Evolutionary conservation across 2,329 filamentous ascomycete genomes (phyloP), one percentile per base, ranked within the genome.

Genomic region (Claviceps sp.): DNA sequence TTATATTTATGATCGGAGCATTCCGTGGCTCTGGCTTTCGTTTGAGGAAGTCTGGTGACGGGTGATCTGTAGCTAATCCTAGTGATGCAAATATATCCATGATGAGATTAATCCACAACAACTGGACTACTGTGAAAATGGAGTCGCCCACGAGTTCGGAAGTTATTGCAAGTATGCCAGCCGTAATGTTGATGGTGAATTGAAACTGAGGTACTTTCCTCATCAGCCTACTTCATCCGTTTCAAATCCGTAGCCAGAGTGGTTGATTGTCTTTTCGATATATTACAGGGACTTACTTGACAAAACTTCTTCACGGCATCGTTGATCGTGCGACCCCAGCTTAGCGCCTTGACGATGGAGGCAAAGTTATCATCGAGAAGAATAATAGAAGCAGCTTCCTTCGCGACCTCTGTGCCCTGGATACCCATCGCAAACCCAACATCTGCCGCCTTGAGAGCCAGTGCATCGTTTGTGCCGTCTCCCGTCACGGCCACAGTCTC

Each of bases 21-120:
- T 79, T 83, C 62, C 88, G 89, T 2, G 82, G 77, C 54, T 87
- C 81, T 1, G 87, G 87, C 62, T 86, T 86, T 42, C 79, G 74
- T 57, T 81, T 67, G 22, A 82, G 72, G 41, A 82, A 74, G 50
- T 71, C 72, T 13, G 72, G 69, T 2, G 76, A 75, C 2, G 79
- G 79, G 13, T 77, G 76, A 58, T 82, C 79, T 0, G 79, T 83
- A 3, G 79, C 79, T 13, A 83, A 69, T 14, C 79, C 79, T 26
- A 83, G 73, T n/a, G 79, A 80, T 8, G 80, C 80, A 55, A 83
- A 82, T 11, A 81, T 83, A 58, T 84, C 80, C 80, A 84, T 84
- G 62, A 84, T 84, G 43, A 84, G 69, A 62, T 84, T 84, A 52
- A 84, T 78, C 81, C 81, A 84, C 41, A 84, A 71, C 48, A 84